Evolutionary conservation across 306 rosid genomes (phyloP).

Genomic region (Abrus pulchellus): DNA sequence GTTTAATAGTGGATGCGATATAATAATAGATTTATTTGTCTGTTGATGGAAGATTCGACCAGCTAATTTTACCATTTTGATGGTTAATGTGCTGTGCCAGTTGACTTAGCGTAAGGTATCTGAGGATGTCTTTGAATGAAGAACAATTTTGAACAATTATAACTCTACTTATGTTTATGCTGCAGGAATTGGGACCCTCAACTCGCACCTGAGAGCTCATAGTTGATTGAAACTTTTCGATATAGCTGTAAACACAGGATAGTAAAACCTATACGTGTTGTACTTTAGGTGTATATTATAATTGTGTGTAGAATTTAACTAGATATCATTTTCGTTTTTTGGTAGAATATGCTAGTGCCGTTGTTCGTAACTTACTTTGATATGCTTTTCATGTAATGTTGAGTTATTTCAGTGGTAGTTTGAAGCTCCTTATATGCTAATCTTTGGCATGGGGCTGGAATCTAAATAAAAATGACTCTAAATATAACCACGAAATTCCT

Average conservation of each 20-base stretch:
- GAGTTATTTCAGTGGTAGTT: slow-evolving; percentile 40
- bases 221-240: slow-evolving; percentile 51
- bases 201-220: slow-evolving; percentile 53
- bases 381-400: slow-evolving; percentile 23
- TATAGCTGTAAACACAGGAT: slow-evolving; percentile 13
- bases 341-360: slow-evolving; percentile 18
- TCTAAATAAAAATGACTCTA: neutral
- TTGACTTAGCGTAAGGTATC: slow-evolving; percentile 21
- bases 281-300: slow-evolving; percentile 31
- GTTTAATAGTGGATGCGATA: neutral
- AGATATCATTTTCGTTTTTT: slow-evolving; percentile 20
- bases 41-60: neutral
- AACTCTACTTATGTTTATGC: slow-evolving; percentile 31
- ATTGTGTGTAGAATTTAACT: slow-evolving; percentile 37
- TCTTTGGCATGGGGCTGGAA: neutral
- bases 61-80: slow-evolving; percentile 5
- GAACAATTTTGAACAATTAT: neutral
- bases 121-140: neutral
- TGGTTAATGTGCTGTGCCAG: slow-evolving; percentile 6
- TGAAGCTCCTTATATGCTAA: neutral
- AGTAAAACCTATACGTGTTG: slow-evolving; percentile 16
- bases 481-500: slow-evolving; percentile 4
- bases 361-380: slow-evolving; percentile 20
- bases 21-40: slow-evolving; percentile 12
- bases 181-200: slow-evolving; percentile 56